Evolutionary conservation across 768 basidiomycete species (phyloP), one percentile per base, ranked within the genome.

Genomic region (Lentinula boryana): DNA sequence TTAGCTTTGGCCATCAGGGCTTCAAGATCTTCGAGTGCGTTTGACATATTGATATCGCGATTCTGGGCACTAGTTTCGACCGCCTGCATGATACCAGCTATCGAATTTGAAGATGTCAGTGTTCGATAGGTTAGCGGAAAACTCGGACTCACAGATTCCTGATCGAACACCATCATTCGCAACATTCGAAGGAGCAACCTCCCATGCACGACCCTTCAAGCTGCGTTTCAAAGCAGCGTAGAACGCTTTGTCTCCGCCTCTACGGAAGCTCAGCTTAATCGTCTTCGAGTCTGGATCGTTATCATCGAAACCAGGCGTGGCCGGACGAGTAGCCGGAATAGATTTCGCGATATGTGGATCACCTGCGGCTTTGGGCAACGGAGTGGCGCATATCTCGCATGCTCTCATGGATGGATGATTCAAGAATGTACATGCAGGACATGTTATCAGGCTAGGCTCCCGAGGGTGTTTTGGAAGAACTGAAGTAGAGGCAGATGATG

Each of bases 351-450:
- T 68, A 9, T 43, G n/a, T 4, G 23, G 15, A 48, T 16, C 18
- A 12, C 31, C 49, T 18, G 64, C 44, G 4, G 62, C 52, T 16
- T 61, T 66, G 32, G 85, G 86, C 9, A 98, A 75, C 0, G 83
- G 75, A 4, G 93, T 88, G 5, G 79, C 80, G 69, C 96, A 98
- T 2, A 98, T 89, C 71, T 98, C 96, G 74, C 96, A 98, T 7
- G 75, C 70, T 0, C 72, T 72, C 59, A 95, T 76, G 1, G 83
- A 87, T 0, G 85, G 84, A 62, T 91, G 87, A 72, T 99, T 99
- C 12, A 95, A 76, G 70, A 95, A 99, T 1, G 96, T 98, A 70
- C 97, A 99, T 1, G 86, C 86, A 1, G 87, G 82, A 71, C 96
- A 99, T 13, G 88, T 73, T 48, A 89, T 77, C 36, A 80, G 69